phyloP scores from a whole-genome alignment of 768 basidiomycete species.

The Dacryopinax spathularia region DNA sequence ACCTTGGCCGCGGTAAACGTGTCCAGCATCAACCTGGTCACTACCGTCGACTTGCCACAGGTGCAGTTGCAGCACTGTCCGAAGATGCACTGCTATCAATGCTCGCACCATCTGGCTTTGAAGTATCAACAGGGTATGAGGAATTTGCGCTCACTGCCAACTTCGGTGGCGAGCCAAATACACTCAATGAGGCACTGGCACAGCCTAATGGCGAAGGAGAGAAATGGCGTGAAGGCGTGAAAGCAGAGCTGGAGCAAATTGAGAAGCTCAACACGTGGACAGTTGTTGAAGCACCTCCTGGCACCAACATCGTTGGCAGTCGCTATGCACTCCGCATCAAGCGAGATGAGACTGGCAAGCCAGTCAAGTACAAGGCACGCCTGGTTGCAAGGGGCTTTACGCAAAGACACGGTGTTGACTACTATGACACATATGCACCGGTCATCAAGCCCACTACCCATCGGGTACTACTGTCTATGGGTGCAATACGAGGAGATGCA shows the following conservation, averaged over 20 bases:
- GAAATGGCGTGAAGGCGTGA: neutral
- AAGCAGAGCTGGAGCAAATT: conserved; percentile 2
- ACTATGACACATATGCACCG: too few relatives aligned
- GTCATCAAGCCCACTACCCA: conserved; percentile 4
- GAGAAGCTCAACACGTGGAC: neutral
- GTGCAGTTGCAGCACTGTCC: too few relatives aligned
- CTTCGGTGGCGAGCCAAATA: too few relatives aligned
- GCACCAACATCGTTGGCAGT: neutral
- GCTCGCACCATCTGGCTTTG: neutral
- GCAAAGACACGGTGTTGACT: conserved; percentile 9
- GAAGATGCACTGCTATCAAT: too few relatives aligned
- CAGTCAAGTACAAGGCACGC: conserved; percentile 3
- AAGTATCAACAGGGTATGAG: neutral
- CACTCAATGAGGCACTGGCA: neutral
- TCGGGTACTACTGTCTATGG: neutral
- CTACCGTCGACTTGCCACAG: too few relatives aligned
- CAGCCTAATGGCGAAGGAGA: neutral
- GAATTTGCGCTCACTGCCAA: neutral
- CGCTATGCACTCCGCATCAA: conserved; percentile 3
- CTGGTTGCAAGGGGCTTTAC: conserved; percentile 9
- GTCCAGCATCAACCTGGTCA: too few relatives aligned
- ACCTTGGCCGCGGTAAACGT: too few relatives aligned
- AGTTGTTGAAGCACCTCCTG: conserved; percentile 3
- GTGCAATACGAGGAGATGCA: neutral
- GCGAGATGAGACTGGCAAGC: neutral